Base-by-base conservation (phyloP, 805 yeast species). In the Saturnispora sanitii region DNA sequence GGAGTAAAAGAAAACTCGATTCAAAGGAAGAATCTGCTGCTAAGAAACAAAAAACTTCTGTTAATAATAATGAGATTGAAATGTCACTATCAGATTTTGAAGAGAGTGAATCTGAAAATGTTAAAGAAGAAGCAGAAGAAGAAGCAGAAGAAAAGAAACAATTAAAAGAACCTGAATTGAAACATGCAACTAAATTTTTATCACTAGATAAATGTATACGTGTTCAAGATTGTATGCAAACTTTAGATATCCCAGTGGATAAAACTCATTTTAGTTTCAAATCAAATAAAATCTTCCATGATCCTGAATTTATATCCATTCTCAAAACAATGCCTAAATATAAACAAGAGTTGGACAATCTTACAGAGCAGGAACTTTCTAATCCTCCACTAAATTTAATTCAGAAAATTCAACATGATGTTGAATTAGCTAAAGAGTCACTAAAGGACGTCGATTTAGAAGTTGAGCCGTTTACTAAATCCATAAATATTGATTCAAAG, bases 161-260 rank as follows among this genome's bases (percentile, higher is more conserved):
- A 22, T 18, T 3, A n/a, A 2, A 12, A 15, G 20, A 28, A 13
- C 33, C 26, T 13, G 17, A 8, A 5, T 13, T 15, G 8, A 36
- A 11, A 54, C 3, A 55, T n/a, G 7, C 16, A 4, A 32, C 62
- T 2, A 52, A 58, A 12, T 90, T 87, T 51, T 58, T 84, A 23
- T 92, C 97, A 0, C 65, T 90, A 21, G 96, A 88, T 55, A 90
- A 90, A 57, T 85, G 94, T 50, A 62, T 82, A 1, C 85, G 86
- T 2, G 61, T 68, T 15, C 64, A 94, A 18, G 52, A 63, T 19
- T 84, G 70, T 53, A 47, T 86, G 8, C 80, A 79, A 43, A 50
- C 71, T 4, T 19, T 77, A 13, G 65, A 68, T 1, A 58, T 82
- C 3, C 33, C 37, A 19, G 33, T 33, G 15, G 28, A 39, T 17